Evolutionary conservation across 1,284 basidiomycete species (phyloP), one percentile per base, ranked within the genome.

Genomic region (Marasmius sp.): DNA sequence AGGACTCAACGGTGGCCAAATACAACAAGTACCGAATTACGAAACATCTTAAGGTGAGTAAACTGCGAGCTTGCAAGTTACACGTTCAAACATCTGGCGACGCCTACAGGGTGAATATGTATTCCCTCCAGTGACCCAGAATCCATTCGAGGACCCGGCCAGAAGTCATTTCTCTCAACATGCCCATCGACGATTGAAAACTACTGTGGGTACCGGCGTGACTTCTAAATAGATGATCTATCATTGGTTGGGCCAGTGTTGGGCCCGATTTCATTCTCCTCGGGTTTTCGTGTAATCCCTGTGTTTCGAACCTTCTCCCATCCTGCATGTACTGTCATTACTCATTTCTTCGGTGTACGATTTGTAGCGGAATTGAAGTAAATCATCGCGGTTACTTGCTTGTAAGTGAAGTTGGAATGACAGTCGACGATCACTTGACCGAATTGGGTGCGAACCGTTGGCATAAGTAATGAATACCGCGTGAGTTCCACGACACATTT

Each of bases 61-160:
- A 20, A 33, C 8, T 38, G 8, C 5, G 11, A n/a, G 3, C 16
- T 10, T 37, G 2, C 27, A 38, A n/a, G n/a, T 9, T 37, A n/a
- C 12, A 37, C 34, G n/a, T 2, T 34, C 38, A 36, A 37, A n/a
- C 9, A 1, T 54, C n/a, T n/a, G 16, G 8, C n/a, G 16, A 20
- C 50, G 38, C 38, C 60, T 77, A 38, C 67, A 72, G 47, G 74
- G 75, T 36, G 67, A 77, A 62, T 79, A 72, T 64, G 73, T 76
- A 9, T 80, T 79, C 58, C 79, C 78, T 47, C 75, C 77, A 33
- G 70, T 77, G 9, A 8, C 5, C 20, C 64, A 68, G 57, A 57
- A 41, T 51, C 45, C 20, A 11, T 48, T 27, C 22, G 37, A 45
- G 59, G 59, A 59, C 52, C 58, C 41, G 12, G n/a, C 47, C 2